Conservation (phyloP, 2,329 filamentous ascomycete genomes). For the Acrodontium crateriforme region DNA sequence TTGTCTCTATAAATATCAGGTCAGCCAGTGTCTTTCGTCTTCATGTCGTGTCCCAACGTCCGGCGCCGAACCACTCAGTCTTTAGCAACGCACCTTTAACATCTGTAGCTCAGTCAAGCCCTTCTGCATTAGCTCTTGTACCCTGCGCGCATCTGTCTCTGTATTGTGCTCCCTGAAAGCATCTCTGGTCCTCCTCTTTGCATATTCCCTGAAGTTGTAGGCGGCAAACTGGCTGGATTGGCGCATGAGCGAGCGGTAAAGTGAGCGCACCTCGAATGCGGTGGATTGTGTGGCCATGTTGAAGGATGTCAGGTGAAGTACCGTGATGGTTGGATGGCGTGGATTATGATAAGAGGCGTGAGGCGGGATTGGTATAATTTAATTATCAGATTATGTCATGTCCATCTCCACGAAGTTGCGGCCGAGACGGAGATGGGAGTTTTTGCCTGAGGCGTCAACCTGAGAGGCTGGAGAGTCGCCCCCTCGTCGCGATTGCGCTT, state of each 20-base stretch:
- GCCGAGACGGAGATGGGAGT: too few species aligned
- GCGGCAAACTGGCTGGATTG: conserved; percentile 75
- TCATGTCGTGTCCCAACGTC: not conserved
- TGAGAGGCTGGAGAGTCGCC: too few species aligned
- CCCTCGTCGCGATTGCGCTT: too few species aligned
- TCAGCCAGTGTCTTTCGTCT: conserved; percentile 23
- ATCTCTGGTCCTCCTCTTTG: conserved; percentile 77
- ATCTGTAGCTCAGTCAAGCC: conserved; percentile 75
- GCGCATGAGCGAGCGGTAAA: conserved; percentile 77
- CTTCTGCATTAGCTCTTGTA: conserved; percentile 82
- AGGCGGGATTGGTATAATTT: too few species aligned
- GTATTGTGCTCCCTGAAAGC: conserved; percentile 69
- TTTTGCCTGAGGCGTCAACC: too few species aligned
- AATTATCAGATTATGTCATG: too few species aligned
- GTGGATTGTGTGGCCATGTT: conserved; percentile 10
- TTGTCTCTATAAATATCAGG: conserved; percentile 56
- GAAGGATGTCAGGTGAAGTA: not conserved
- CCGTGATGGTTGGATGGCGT: too few species aligned
- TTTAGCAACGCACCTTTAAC: conserved; percentile 58
- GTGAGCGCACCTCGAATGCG: conserved; percentile 18
- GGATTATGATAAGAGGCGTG: too few species aligned
- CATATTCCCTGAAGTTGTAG: conserved; percentile 98
- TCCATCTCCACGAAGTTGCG: too few species aligned
- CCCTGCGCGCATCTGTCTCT: conserved; percentile 57
- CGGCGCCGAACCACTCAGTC: not conserved